These are phyloP conservation scores for Phytopythium kandeliae DNA, from an alignment of 352 stramenopile genomes.

Conservation along the genomic window DNA sequence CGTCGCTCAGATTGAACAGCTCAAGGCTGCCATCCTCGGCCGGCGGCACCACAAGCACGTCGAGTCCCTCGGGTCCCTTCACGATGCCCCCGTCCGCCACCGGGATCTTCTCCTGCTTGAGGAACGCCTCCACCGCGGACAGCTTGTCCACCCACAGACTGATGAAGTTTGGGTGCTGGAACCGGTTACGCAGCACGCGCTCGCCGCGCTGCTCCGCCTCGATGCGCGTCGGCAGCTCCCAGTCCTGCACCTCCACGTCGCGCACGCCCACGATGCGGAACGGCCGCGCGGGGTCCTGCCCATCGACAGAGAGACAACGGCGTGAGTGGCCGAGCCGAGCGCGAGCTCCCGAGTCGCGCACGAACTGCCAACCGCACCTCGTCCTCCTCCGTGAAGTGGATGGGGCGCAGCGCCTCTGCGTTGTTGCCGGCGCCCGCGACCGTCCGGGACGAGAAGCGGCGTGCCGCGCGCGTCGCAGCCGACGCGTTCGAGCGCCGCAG, in stretches of 20 bases:
- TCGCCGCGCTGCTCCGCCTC: slow-evolving; percentile 57
- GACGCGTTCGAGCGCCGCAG: neutral
- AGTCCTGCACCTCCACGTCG: slow-evolving; percentile 74
- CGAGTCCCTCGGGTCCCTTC: slow-evolving; percentile 50
- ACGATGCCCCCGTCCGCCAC: slow-evolving; percentile 49
- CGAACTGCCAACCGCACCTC: slow-evolving; percentile 31
- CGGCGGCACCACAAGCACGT: slow-evolving; percentile 65
- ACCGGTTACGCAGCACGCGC: slow-evolving; percentile 65
- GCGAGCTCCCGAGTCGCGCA: too few species aligned
- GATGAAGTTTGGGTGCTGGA: slow-evolving; percentile 78
- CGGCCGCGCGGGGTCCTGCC: slow-evolving; percentile 35
- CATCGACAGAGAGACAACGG: neutral
- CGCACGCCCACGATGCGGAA: slow-evolving; percentile 81
- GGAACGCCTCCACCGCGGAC: slow-evolving; percentile 49
- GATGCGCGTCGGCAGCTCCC: slow-evolving; percentile 64
- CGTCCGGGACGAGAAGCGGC: slow-evolving; percentile 1
- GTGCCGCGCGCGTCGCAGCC: neutral
- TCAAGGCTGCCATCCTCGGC: slow-evolving; percentile 58
- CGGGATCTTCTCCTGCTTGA: slow-evolving; percentile 61
- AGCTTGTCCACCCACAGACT: slow-evolving; percentile 81
- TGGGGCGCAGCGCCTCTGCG: slow-evolving; percentile 31
- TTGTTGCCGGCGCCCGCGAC: neutral
- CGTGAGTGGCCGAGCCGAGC: too few species aligned
- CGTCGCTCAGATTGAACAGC: slow-evolving; percentile 83
- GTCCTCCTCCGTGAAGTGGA: slow-evolving; percentile 70